Conservation (phyloP, 2,329 filamentous ascomycete species). For the Diaporthe sp. region DNA sequence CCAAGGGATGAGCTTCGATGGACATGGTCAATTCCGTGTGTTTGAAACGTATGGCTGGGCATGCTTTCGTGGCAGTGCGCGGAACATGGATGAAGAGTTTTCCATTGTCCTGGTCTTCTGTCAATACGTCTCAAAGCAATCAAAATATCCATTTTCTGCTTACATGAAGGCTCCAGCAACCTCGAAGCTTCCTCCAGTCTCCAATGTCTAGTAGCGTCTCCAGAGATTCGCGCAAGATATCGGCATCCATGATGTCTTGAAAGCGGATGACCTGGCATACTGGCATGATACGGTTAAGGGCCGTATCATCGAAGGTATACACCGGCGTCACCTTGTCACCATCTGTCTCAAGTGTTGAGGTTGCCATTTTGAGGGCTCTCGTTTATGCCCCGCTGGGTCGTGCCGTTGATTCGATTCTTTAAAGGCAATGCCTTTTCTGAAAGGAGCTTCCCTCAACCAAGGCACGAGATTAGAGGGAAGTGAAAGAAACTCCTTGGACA, state of each 20-base stretch:
- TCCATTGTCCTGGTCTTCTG: neutral
- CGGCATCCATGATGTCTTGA: conserved; percentile 2
- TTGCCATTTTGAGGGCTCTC: neutral
- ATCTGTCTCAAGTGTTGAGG: neutral
- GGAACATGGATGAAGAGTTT: neutral
- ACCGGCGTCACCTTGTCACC: neutral
- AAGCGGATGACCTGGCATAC: conserved; percentile 19
- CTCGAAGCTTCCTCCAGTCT: neutral
- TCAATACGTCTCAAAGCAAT: neutral
- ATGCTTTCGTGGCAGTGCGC: neutral
- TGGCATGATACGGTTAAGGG: conserved; percentile 4
- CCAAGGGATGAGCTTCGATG: neutral
- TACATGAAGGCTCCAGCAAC: neutral
- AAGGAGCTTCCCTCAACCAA: too few relatives aligned
- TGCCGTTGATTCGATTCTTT: neutral
- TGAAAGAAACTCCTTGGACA: neutral
- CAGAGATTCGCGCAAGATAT: neutral
- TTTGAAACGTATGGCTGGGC: neutral
- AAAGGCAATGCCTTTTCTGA: neutral
- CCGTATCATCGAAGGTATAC: neutral
- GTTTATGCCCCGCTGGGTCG: too few relatives aligned
- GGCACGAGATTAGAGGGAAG: neutral
- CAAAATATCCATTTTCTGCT: neutral
- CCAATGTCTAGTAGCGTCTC: neutral
- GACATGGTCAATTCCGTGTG: neutral